Percentiles rank a stretch among this genome's conserved stretches.
phyloP scores from a whole-genome alignment of 257 asterid genomes.

The Salvia splendens region DNA sequence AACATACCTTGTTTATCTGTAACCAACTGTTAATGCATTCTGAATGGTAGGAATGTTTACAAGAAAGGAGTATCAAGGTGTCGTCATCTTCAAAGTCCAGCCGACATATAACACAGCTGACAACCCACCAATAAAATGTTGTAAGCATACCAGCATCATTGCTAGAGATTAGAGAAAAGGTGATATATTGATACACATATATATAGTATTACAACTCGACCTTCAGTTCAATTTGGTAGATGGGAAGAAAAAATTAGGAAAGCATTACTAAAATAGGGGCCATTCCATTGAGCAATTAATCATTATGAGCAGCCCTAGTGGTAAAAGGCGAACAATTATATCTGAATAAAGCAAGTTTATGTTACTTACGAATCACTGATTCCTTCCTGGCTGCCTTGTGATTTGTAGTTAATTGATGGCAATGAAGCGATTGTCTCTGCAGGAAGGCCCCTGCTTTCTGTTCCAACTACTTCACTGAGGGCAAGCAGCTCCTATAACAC shows the following conservation, averaged over 20 bases:
- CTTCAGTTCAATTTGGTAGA: not conserved
- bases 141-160: constrained; percentile 4
- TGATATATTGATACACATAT: not conserved
- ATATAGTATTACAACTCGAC: not conserved
- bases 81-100: constrained; percentile 92
- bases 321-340: not conserved
- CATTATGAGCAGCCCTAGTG: not conserved
- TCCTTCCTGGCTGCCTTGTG: constrained; percentile 23
- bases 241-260: not conserved
- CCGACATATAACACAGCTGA: constrained; percentile 59
- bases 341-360: not conserved
- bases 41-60: constrained; percentile 85
- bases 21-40: constrained; percentile 89
- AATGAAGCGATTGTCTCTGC: constrained; percentile 30
- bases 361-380: constrained; percentile 27
- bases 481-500: constrained; percentile 27
- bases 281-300: not conserved
- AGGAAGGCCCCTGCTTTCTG: constrained; percentile 32
- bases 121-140: not conserved
- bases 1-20: constrained; percentile 76
- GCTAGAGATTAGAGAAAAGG: not conserved
- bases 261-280: not conserved
- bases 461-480: constrained; percentile 27
- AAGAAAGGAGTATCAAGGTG: constrained; percentile 69
- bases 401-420: constrained; percentile 26